Base-by-base conservation (phyloP, 2,329 filamentous ascomycete genomes). In the Fusarium burgessii region DNA sequence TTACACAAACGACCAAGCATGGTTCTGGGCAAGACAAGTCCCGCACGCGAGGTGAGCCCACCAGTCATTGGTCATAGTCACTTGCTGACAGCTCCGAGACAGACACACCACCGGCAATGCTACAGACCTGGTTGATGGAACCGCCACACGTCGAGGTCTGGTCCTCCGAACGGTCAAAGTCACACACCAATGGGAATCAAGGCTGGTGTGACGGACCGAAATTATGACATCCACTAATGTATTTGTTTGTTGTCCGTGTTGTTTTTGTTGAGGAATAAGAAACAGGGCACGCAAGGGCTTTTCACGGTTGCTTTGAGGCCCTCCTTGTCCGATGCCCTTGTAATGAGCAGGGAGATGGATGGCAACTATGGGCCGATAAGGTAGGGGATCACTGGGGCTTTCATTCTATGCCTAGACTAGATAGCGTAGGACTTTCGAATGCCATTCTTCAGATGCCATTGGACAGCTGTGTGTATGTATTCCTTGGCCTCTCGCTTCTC, bases 281-380 rank as follows among this genome's bases (percentile, higher is more conserved):
- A 3, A 33, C 3, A 3, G 15, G n/a, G 1, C 9, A 32, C 18
- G 3, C 5, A 3, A 17, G 14, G 1, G 4, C 25, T 35, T 32
- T 47, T 18, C 15, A 3, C 32, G 18, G 18, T 47, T 50, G 29
- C 35, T 33, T 35, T 50, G 46, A 50, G 46, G 46, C 46, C 46
- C 15, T 14, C 33, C 33, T 36, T 9, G 33, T 36, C 33, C 33
- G 15, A 36, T 36, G 33, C 33, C 33, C 33, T 6, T 14, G 33
- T 14, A 36, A 11, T 35, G 20, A 23, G n/a, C 20, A 50, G 33
- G 46, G 46, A 49, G 0, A 14, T 11, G 12, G 6, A 36, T 17
- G 15, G 33, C 0, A 0, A 3, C 0, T 11, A 47, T n/a, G 45
- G 18, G 0, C 0, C 17, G 0, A 35, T 27, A 25, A 14, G 46